Base-by-base conservation (phyloP, 768 basidiomycete genomes). In the Chalciporus piperatus region DNA sequence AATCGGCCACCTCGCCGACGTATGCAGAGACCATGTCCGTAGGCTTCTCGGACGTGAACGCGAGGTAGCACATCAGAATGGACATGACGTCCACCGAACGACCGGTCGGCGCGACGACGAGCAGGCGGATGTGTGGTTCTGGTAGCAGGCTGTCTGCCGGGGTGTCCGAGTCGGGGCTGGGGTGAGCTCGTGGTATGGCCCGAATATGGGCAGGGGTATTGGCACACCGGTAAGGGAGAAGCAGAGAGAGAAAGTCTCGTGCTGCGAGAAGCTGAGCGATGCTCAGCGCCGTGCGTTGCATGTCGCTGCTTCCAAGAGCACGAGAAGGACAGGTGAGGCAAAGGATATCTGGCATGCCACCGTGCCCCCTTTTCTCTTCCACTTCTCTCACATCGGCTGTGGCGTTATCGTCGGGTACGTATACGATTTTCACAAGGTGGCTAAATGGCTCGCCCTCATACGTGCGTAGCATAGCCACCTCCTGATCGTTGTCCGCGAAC, bases 191-290 rank as follows among this genome's bases (percentile, higher is more conserved):
- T 16, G 35, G 41, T 17, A 37, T 20, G 13, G 41, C 20, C 37
- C 49, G 51, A 38, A 11, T 48, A 39, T 41, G 14, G 45, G 41
- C 41, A 4, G 30, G 30, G 12, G 30, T 32, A 10, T 32, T 13
- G 30, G 13, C 30, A 12, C 30, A 32, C 12, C 8, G 30, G 41
- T 72, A 65, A 2, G 76, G 76, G 39, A 78, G 54, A 16, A 70
- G 69, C 8, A 76, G 58, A 6, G 66, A 67, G 32, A 79, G 60
- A 57, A 77, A 77, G 54, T 78, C 77, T 22, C 77, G 68, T 8
- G 71, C 75, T 1, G 65, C 64, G 25, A 70, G 56, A 4, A 79
- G 67, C 52, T 78, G 74, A 0, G 57, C 39, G 51, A 63, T 58
- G 20, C 56, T 69, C 4, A 77, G 61, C 7, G 55, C 44, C 1